Percentiles rank a stretch among this genome's conserved stretches.
Evolutionary conservation across 192 early-diverging fungal species (phyloP).

Genomic region (Pilobolus umbonatus): DNA sequence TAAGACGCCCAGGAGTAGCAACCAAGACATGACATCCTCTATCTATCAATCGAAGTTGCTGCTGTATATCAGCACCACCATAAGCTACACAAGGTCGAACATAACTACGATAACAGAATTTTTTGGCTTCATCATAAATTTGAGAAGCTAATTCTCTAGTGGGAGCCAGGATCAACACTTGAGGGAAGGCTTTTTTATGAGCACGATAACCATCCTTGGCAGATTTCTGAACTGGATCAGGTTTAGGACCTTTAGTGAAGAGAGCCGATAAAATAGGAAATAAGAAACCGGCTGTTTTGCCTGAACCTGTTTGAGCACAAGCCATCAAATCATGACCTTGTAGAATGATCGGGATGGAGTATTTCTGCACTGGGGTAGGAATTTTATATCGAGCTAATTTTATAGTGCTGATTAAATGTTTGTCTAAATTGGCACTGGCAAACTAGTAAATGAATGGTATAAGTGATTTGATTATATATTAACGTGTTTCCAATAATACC

Average conservation of each 20-base stretch:
- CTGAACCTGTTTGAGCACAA: constrained; percentile 83
- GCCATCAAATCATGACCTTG: constrained; percentile 77
- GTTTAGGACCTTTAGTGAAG: constrained; percentile 42
- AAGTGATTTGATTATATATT: too few species aligned
- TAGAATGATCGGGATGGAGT: constrained; percentile 55
- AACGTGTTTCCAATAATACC: too few species aligned
- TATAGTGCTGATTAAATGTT: constrained; percentile 73
- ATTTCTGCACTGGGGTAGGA: constrained; percentile 75
- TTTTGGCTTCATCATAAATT: constrained; percentile 87
- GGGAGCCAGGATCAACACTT: constrained; percentile 94
- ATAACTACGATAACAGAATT: constrained; percentile 85
- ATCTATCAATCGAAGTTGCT: constrained; percentile 67
- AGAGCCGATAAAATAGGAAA: constrained; percentile 68
- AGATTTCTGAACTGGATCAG: background rate
- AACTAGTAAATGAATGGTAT: constrained; percentile 32
- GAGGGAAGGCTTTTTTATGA: constrained; percentile 55
- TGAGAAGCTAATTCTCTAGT: constrained; percentile 96
- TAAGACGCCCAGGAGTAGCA: constrained; percentile 95
- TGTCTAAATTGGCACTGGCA: constrained; percentile 63
- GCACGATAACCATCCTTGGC: constrained; percentile 9
- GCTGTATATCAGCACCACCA: constrained; percentile 84
- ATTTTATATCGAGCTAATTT: constrained; percentile 54
- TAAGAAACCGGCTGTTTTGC: constrained; percentile 79
- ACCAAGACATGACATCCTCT: constrained; percentile 92
- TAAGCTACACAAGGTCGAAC: constrained; percentile 90